Evolutionary conservation across 108 stramenopile genomes (phyloP), one percentile per base, ranked within the genome.

Genomic region (Discostella pseudostelligera): DNA sequence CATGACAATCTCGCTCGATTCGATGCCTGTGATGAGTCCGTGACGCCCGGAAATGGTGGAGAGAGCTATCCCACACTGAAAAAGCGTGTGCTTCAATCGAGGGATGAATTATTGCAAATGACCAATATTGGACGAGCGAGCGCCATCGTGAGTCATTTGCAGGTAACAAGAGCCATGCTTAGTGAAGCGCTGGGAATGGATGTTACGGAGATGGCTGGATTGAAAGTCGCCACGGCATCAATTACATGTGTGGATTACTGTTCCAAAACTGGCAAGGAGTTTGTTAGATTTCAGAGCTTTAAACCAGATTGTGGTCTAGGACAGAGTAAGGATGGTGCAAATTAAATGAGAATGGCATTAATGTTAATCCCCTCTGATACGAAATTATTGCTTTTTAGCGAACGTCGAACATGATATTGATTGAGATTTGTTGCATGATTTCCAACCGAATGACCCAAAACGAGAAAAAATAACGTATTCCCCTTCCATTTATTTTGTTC

Each of bases 191-290:
- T 90, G 49, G 87, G 77, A 13, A 78, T 92, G 69, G 85, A 87
- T 21, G 75, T 81, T 10, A 69, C 64, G 17, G 67, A 92, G 64
- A 84, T 95, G 87, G 67, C 82, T 1, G 71, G 73, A 2, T 56
- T 95, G 32, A 78, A 80, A 44, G 74, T 95, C 61, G 87, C 84
- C 39, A 95, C 94, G 10, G 94, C 94, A 36, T 83, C 81, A 21
- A 78, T 95, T 12, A 88, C 88, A 6, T 90, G 89, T 59, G 83
- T 95, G 42, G 94, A 95, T 59, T 92, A 90, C 56, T 76, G 63
- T 10, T 56, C 59, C 37, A 65, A 45, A n/a, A 78, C 67, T 22
- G 85, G 79, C 22, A 68, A 66, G 11, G 79, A 85, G 48, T 71
- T 71, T 20, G 89, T 95, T 3, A 84, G 87, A 61, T 91, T 89